These are phyloP conservation scores for Linum tenue DNA, from an alignment of 345 rosid genomes.

Conservation along the genomic window DNA sequence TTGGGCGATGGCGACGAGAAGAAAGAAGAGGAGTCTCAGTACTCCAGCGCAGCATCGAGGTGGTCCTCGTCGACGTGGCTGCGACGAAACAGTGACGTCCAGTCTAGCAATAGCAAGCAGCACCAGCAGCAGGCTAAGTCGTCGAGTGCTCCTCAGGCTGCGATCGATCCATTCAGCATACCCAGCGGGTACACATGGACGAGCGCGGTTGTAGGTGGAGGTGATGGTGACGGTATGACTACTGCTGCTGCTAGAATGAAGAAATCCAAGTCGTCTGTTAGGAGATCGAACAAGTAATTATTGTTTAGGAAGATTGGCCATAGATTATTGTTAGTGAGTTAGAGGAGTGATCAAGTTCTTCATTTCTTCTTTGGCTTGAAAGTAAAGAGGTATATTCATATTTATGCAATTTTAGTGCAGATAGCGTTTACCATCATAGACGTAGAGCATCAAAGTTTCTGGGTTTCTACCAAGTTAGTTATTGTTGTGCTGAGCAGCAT, in stretches of 20 bases:
- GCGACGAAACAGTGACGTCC: slow-evolving; percentile 36
- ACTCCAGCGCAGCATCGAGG: slow-evolving; percentile 28
- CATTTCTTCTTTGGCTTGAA: too few relatives aligned
- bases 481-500: too few relatives aligned
- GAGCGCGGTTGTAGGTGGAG: not conserved
- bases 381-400: too few relatives aligned
- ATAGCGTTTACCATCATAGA: too few relatives aligned
- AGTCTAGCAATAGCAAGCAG: slow-evolving; percentile 35
- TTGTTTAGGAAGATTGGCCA: not conserved
- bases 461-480: too few relatives aligned
- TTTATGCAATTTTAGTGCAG: too few relatives aligned
- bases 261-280: slow-evolving; percentile 21
- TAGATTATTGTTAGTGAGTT: too few relatives aligned
- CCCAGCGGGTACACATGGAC: slow-evolving; percentile 79
- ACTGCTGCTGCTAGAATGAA: slow-evolving; percentile 10
- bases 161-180: slow-evolving; percentile 65
- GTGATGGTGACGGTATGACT: slow-evolving; percentile 14
- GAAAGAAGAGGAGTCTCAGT: slow-evolving; percentile 32
- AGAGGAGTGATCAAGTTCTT: too few relatives aligned
- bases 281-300: slow-evolving; percentile 15
- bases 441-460: too few relatives aligned
- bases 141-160: not conserved
- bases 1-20: slow-evolving; percentile 19
- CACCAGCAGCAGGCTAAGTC: slow-evolving; percentile 19
- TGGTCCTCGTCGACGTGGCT: slow-evolving; percentile 38